Percentiles rank a stretch among this genome's conserved stretches.
phyloP scores from a whole-genome alignment of 441 rosid genomes.

The Gossypium davidsonii region DNA sequence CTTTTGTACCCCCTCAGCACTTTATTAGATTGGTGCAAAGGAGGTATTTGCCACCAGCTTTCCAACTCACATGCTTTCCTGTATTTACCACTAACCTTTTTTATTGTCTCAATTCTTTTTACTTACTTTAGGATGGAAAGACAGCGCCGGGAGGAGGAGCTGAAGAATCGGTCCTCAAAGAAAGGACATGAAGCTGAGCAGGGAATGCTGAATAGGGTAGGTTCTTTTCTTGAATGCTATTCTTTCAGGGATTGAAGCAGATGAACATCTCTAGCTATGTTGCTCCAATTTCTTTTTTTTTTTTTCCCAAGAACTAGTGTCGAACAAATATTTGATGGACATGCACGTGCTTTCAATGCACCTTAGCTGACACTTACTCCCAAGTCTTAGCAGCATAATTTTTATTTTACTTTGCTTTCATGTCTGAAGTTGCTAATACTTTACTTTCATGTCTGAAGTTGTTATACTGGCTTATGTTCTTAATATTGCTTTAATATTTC shows the following conservation, averaged over 20 bases:
- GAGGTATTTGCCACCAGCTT: conserved; percentile 33
- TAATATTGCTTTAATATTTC: background rate
- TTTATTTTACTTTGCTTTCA: background rate
- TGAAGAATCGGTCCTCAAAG: conserved; percentile 55
- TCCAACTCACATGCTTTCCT: background rate
- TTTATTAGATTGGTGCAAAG: conserved; percentile 73
- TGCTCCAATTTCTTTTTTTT: background rate
- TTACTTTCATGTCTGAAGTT: background rate
- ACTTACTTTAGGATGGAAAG: conserved; percentile 53
- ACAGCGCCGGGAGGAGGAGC: conserved; percentile 71
- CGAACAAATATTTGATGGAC: background rate
- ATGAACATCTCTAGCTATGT: background rate
- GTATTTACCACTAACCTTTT: background rate
- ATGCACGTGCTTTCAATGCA: background rate
- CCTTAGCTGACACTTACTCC: background rate
- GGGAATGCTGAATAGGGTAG: conserved; percentile 50
- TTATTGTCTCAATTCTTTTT: background rate
- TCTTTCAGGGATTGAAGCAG: background rate
- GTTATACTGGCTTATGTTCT: conserved; percentile 15
- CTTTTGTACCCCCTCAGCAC: conserved; percentile 76
- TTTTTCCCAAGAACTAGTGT: background rate
- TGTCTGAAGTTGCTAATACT: background rate
- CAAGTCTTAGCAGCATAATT: background rate
- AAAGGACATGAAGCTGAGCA: conserved; percentile 67
- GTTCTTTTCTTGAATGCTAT: conserved; percentile 13